Base-by-base conservation (phyloP, 192 early-diverging fungal species). In the Gaertneriomyces sp. region DNA sequence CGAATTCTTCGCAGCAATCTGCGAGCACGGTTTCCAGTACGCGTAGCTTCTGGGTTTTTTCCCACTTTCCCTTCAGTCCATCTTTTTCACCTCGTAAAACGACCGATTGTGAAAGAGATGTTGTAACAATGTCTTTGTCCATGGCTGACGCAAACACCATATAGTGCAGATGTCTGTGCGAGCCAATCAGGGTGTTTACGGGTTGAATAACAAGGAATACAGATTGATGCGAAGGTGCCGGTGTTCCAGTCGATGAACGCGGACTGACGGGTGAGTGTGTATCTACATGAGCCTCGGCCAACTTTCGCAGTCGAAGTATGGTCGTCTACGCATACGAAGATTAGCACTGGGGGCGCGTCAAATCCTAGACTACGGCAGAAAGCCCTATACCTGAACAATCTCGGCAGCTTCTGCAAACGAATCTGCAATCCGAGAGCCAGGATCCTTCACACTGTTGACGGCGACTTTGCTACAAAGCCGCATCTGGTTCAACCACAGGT, bases 1-100 rank as follows among this genome's bases (percentile, higher is more conserved):
- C 68, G 46, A 79, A 76, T 64, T 79, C 78, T 47, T 79, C 78
- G 56, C 75, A 76, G 8, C 71, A 71, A 61, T 79, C 78, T 12
- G 75, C 71, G 20, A 79, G 52, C 6, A 61, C 74, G 16, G 64
- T 73, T 55, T 79, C 78, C 39, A 79, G 50, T 20, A 79, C 74
- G 0, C 78, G 43, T 39, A 51, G 57, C 51, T 59, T 50, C 46
- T 79, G 78, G 51, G 72, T 63, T 50, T 62, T 45, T 38, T 42
- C 33, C 78, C 78, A 79, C 51, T 68, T 71, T 2, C 51, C 68
- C 71, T 67, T 47, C 45, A 59, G 25, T 11, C 41, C 33, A 60
- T 45, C 71, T 3, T 50, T 58, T 25, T 61, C 60, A 20, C 20
- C 51, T 19, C 12, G 44, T 39, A 53, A 10, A 40, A 45, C 72